Percentiles rank a stretch among this genome's conserved stretches.
Conservation (phyloP, 1,139 yeast genomes). For the Zygotorulaspora mrakii region DNA sequence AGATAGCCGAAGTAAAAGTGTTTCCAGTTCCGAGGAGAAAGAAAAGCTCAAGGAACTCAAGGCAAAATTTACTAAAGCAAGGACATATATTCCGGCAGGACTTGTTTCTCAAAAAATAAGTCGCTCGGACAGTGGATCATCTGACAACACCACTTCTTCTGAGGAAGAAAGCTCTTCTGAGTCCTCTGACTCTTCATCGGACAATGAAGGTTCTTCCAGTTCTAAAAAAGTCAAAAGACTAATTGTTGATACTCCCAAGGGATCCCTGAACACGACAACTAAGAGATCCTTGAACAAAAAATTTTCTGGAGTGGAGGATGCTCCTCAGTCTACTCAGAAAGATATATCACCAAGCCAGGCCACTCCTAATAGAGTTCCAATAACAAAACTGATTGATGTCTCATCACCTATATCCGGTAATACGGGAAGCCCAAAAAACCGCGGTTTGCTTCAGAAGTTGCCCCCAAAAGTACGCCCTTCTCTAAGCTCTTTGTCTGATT, state of each 20-base stretch:
- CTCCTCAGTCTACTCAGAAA: conserved; percentile 22
- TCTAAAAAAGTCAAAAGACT: conserved; percentile 35
- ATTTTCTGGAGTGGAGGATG: conserved; percentile 14
- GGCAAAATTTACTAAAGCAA: conserved; percentile 20
- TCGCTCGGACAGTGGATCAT: conserved; percentile 12
- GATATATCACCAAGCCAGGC: conserved; percentile 9
- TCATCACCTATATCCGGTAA: conserved; percentile 16
- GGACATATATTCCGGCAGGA: conserved; percentile 15
- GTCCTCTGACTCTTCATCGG: conserved; percentile 23
- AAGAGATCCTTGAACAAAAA: conserved; percentile 6
- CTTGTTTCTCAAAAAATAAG: conserved; percentile 11
- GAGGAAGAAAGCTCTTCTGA: conserved; percentile 18
- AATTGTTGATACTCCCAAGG: conserved; percentile 40
- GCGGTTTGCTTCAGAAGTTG: conserved; percentile 18
- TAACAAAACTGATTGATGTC: conserved; percentile 20
- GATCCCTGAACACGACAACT: conserved; percentile 23
- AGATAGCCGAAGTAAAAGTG: no score
- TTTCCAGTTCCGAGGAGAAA: conserved; percentile 8
- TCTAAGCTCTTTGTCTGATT: conserved; percentile 53
- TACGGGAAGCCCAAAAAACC: conserved; percentile 12
- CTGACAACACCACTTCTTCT: conserved; percentile 21
- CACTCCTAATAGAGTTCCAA: conserved; percentile 21
- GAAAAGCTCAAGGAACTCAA: conserved; percentile 21
- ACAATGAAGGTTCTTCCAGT: conserved; percentile 26
- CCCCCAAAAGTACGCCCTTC: conserved; percentile 38